Percentiles rank a stretch among this genome's conserved stretches.
These are phyloP conservation scores for Monosporozyma solicola DNA, from an alignment of 805 yeast species.

Conservation along the genomic window DNA sequence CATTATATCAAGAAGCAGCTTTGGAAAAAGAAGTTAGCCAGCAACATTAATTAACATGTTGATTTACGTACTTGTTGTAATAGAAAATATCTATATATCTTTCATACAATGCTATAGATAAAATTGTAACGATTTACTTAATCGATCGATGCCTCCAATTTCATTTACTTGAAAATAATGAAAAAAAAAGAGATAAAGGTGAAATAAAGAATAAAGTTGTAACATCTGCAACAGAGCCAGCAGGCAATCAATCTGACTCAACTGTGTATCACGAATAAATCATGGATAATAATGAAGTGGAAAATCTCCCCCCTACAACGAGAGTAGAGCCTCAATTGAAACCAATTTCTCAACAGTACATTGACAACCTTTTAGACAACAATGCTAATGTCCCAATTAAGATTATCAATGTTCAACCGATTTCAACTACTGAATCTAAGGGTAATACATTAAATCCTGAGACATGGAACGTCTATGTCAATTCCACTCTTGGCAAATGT, in stretches of 20 bases:
- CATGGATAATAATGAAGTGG: background rate
- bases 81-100: background rate
- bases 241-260: background rate
- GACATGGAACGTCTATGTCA: conserved; percentile 20
- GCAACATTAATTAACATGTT: background rate
- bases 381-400: conserved; percentile 19
- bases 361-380: conserved; percentile 6
- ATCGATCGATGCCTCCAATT: background rate
- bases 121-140: background rate
- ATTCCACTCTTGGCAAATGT: conserved; percentile 22
- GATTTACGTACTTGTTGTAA: background rate
- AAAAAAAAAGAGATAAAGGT: background rate
- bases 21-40: background rate
- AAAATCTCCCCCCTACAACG: background rate
- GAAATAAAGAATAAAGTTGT: background rate
- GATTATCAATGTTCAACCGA: conserved; percentile 15
- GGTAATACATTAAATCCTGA: conserved; percentile 12
- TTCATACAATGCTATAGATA: background rate
- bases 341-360: conserved; percentile 7
- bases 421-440: conserved; percentile 6
- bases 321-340: background rate
- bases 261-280: background rate
- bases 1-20: conserved; percentile 51
- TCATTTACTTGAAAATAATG: background rate
- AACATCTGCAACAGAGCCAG: background rate